Percentiles rank a stretch among this genome's conserved stretches.
phyloP scores from a whole-genome alignment of 345 rosid species.

The Salix caprea region DNA sequence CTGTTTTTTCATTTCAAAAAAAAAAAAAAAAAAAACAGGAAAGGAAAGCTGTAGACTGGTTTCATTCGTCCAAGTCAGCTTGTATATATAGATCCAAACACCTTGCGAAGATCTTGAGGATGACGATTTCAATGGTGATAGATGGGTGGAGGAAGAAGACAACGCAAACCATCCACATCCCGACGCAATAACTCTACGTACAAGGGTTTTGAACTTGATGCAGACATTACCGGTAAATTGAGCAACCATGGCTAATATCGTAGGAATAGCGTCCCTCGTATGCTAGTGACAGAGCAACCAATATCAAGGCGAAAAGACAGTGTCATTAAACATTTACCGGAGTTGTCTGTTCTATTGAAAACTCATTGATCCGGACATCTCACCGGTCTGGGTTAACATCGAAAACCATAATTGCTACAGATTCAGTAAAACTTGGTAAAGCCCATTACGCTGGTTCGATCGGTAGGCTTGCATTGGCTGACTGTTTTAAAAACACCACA shows the following conservation, averaged over 20 bases:
- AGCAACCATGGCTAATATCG: not conserved
- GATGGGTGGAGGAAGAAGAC: not conserved
- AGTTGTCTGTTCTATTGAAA: no score
- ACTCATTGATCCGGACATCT: no score
- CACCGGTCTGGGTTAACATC: no score
- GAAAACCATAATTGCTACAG: no score
- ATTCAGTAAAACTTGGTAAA: no score
- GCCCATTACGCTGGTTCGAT: no score
- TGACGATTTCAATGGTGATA: not conserved
- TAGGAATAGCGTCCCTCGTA: not conserved
- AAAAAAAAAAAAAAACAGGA: not conserved
- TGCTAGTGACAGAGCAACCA: not conserved
- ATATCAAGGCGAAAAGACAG: not conserved
- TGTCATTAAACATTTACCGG: no score
- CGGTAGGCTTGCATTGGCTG: no score
- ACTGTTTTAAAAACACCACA: no score
- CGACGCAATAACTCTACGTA: not conserved
- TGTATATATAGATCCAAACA: not conserved
- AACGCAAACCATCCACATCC: not conserved
- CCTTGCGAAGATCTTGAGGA: not conserved
- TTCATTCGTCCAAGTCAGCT: not conserved
- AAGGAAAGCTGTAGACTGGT: not conserved
- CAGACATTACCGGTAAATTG: not conserved
- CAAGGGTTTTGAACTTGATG: not conserved
- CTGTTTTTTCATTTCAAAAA: not conserved